Base-by-base conservation (phyloP, 495 filamentous ascomycete genomes). In the Daldinia caldariorum region DNA sequence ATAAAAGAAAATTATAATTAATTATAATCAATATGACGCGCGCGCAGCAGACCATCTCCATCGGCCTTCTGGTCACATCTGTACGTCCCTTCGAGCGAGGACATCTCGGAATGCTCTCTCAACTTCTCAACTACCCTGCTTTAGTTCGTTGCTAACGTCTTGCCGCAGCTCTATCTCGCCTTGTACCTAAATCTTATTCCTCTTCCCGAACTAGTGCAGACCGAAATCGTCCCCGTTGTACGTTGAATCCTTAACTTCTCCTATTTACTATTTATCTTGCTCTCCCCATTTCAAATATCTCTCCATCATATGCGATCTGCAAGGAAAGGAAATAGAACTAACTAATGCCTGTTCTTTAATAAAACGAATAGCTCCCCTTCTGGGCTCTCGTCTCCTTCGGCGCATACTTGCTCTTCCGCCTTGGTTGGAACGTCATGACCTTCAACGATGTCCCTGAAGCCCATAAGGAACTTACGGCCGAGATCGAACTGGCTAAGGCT, bases 391-490 rank as follows among this genome's bases (percentile, higher is more conserved):
- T 99, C 69, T 89, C 90, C 55, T 95, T 98, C 79, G 95, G 94
- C 80, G 91, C 94, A 49, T 97, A 94, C 82, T 89, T 99, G 6
- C 89, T 98, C 58, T 92, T 91, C 83, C 93, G 92, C 68, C 87
- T 99, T 31, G 95, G 95, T 57, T 88, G 89, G 83, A 94, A 94
- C 41, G 91, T 99, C 70, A 84, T 97, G 72, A 97, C 94, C 39
- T 99, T 99, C 86, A 93, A 96, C 82, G 93, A 98, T 81, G 93
- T 95, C 12, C 94, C 96, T 57, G 88, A 92, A 68, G 95, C 95
- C 63, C 91, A 97, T 79, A 85, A 89, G 71, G 94, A 97, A 81
- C 81, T 99, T 69, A 92, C 97, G 84, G 88, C 84, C 77, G 88
- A 93, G 84, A 92, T 93, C 76, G 83, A 91, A 72, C 51, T 86